Percentiles rank a stretch among this genome's conserved stretches.
These are phyloP conservation scores for Naegleria fowleri DNA, from an alignment of 208 protist species.

Conservation along the genomic window DNA sequence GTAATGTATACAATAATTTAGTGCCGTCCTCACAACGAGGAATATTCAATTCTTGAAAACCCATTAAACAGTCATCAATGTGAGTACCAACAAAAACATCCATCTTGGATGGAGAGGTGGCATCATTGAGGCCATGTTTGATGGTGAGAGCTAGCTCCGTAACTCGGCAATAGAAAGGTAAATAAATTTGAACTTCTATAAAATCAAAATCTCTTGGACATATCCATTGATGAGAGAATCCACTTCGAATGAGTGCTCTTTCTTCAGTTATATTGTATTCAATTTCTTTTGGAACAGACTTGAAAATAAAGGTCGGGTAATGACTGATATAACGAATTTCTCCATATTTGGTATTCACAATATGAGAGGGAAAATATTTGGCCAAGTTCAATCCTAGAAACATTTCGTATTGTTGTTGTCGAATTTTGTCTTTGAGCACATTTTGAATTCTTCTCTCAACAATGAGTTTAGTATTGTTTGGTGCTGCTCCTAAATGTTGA, in stretches of 20 bases:
- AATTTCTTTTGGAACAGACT: slow-evolving; percentile 7
- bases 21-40: slow-evolving; percentile 19
- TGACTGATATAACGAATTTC: background rate
- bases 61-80: background rate
- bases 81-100: slow-evolving; percentile 16
- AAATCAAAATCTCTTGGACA: slow-evolving; percentile 22
- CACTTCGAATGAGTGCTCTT: background rate
- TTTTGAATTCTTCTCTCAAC: slow-evolving; percentile 23
- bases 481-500: background rate
- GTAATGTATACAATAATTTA: slow-evolving; percentile 2
- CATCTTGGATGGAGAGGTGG: slow-evolving; percentile 8
- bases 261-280: background rate
- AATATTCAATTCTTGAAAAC: slow-evolving; percentile 14
- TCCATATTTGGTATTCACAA: background rate
- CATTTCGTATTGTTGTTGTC: slow-evolving; percentile 16
- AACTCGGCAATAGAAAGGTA: slow-evolving; percentile 17
- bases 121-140: background rate
- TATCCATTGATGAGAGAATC: background rate
- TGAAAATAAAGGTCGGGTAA: slow-evolving; percentile 16
- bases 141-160: background rate
- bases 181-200: slow-evolving; percentile 17
- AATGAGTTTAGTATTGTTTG: background rate
- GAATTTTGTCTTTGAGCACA: background rate
- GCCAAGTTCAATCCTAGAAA: slow-evolving; percentile 16
- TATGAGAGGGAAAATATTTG: background rate